These are phyloP conservation scores for Takashimella tepidaria DNA, from an alignment of 1,284 basidiomycete genomes.

Conservation along the genomic window DNA sequence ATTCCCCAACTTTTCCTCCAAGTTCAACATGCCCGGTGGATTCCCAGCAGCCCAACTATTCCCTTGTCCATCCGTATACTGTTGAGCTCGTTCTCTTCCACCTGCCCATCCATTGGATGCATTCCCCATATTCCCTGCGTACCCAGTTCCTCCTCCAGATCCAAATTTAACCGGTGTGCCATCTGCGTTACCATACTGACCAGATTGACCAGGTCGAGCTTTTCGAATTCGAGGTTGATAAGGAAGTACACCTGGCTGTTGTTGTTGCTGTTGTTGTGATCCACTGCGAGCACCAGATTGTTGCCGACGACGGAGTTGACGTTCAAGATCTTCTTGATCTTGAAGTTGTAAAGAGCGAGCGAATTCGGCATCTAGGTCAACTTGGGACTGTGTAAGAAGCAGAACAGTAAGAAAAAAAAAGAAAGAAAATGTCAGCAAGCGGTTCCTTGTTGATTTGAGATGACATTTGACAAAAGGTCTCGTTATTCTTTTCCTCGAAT, in stretches of 20 bases:
- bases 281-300: background rate
- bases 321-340: conserved; percentile 31
- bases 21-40: conserved; percentile 32
- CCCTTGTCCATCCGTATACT: conserved; percentile 3
- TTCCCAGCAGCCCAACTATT: conserved; percentile 9
- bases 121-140: background rate
- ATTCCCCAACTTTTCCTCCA: conserved; percentile 43
- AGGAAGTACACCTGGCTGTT: conserved; percentile 27
- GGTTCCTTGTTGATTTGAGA: too few species aligned
- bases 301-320: conserved; percentile 1
- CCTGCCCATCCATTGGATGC: conserved; percentile 4
- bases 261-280: background rate
- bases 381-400: conserved; percentile 43
- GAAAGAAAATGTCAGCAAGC: too few species aligned
- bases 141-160: background rate
- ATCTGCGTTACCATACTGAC: conserved; percentile 6
- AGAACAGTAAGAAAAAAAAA: too few species aligned
- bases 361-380: conserved; percentile 45
- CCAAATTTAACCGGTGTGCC: too few species aligned
- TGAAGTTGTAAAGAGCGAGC: conserved; percentile 42
- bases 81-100: background rate
- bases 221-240: conserved; percentile 44
- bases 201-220: conserved; percentile 13
- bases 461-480: too few species aligned
- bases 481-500: too few species aligned